Conservation (phyloP, 176 grass and related monocot genomes). For the Hsuehochloa calcarea region DNA sequence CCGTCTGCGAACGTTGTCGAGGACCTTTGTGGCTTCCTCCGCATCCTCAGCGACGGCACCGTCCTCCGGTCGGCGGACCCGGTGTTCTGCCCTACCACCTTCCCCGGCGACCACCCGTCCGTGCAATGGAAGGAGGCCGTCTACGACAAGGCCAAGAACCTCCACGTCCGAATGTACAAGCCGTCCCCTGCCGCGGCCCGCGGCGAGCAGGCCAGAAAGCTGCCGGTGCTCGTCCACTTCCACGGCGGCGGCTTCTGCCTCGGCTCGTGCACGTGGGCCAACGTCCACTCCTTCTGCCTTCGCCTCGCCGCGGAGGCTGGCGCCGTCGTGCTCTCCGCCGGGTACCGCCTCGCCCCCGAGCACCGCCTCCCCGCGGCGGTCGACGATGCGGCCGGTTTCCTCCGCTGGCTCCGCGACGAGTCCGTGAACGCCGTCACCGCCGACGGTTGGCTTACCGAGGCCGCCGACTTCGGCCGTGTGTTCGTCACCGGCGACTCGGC, state of each 20-base stretch:
- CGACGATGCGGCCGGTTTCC: constrained; percentile 24
- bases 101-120: constrained; percentile 36
- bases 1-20: constrained; percentile 15
- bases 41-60: constrained; percentile 46
- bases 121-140: constrained; percentile 66
- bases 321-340: constrained; percentile 63
- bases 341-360: constrained; percentile 85
- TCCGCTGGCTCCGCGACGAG: constrained; percentile 41
- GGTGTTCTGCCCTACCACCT: constrained; percentile 34
- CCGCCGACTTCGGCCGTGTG: constrained; percentile 58
- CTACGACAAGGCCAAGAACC: constrained; percentile 55
- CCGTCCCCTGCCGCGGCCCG: neutral
- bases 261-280: constrained; percentile 76
- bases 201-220: neutral
- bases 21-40: constrained; percentile 42
- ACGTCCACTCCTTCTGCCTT: constrained; percentile 75
- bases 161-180: constrained; percentile 72
- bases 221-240: constrained; percentile 66
- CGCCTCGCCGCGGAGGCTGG: constrained; percentile 57
- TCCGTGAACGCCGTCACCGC: neutral
- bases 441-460: constrained; percentile 48
- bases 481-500: constrained; percentile 84
- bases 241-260: constrained; percentile 89
- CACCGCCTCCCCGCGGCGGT: constrained; percentile 68
- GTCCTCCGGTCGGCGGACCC: constrained; percentile 40